Evolutionary conservation across 306 rosid species (phyloP).

Genomic region (Acacia acuminata): DNA sequence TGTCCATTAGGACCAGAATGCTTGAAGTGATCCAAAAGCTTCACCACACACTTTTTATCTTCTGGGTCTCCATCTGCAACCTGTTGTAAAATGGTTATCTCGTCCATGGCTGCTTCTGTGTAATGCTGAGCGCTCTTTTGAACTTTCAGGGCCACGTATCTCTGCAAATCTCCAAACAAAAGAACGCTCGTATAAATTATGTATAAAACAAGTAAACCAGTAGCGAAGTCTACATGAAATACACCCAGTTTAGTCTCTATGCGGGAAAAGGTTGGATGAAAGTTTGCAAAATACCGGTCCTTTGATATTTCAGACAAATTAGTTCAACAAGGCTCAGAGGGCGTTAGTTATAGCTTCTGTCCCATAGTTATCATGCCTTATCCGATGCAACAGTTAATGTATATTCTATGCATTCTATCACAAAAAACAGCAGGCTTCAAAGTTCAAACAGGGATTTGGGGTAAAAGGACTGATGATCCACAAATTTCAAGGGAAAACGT

Average conservation of each 20-base stretch:
- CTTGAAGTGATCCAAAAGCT: constrained; percentile 95
- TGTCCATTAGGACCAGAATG: constrained; percentile 96
- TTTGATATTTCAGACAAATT: background rate
- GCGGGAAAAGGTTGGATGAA: background rate
- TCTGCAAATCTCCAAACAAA: constrained; percentile 50
- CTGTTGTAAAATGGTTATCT: constrained; percentile 90
- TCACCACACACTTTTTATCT: constrained; percentile 88
- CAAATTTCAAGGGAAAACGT: background rate
- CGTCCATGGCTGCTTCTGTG: constrained; percentile 96
- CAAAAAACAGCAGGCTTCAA: background rate
- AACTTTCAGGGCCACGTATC: constrained; percentile 89
- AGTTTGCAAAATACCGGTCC: background rate
- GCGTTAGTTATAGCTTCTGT: background rate
- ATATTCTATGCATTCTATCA: background rate
- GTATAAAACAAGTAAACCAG: background rate
- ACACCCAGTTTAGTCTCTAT: constrained; percentile 3
- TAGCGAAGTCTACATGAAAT: background rate
- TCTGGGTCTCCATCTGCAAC: constrained; percentile 84
- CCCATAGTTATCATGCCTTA: background rate
- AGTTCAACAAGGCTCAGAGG: background rate
- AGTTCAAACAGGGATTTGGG: background rate
- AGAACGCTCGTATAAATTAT: constrained; percentile 6
- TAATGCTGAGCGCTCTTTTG: constrained; percentile 99
- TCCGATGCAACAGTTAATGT: background rate
- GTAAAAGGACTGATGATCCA: background rate